These are phyloP conservation scores for Plasmodium sp. DNA, from an alignment of 169 alveolate genomes.

Conservation along the genomic window DNA sequence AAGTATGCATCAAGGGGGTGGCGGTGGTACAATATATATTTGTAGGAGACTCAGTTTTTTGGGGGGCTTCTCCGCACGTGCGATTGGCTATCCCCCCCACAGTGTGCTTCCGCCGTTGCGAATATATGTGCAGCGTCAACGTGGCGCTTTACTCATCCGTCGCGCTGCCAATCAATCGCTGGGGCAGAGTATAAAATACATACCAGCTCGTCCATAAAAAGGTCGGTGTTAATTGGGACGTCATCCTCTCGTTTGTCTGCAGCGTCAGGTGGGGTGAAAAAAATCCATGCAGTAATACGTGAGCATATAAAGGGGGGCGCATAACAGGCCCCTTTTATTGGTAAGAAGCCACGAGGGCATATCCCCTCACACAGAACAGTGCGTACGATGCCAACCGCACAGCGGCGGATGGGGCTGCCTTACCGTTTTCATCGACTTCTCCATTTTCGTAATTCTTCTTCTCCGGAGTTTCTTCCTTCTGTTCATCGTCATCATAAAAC, in stretches of 20 bases:
- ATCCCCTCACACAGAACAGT: not conserved
- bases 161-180: not conserved
- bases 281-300: not conserved
- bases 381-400: not conserved
- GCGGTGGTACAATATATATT: not conserved
- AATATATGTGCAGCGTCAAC: not conserved
- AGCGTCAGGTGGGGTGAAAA: not conserved
- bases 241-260: constrained; percentile 72
- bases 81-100: not conserved
- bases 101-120: not conserved
- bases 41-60: not conserved
- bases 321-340: not conserved
- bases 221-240: constrained; percentile 64
- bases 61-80: not conserved
- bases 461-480: constrained; percentile 68
- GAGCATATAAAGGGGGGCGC: not conserved
- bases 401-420: constrained; percentile 28
- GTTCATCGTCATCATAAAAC: constrained; percentile 80
- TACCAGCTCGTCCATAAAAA: constrained; percentile 68
- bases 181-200: not conserved
- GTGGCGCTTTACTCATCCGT: not conserved
- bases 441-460: constrained; percentile 64
- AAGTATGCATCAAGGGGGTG: not conserved
- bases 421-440: constrained; percentile 78
- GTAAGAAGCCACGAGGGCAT: not conserved